Base-by-base conservation (phyloP, 495 filamentous ascomycete species). In the Physcia stellaris region DNA sequence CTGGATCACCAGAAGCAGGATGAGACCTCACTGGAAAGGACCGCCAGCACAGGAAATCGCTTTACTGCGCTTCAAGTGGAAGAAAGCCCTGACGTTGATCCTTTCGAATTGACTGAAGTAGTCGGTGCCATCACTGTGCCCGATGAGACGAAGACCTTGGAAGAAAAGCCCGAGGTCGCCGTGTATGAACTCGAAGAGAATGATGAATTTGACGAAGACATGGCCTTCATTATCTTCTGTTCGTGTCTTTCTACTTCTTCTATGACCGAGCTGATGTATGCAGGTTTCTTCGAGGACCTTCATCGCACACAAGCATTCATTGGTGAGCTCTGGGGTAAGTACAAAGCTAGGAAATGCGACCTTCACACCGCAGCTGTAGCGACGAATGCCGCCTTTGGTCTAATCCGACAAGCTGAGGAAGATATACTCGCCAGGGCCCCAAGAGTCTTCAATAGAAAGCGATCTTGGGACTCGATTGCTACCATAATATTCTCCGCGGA, bases 211-310 rank as follows among this genome's bases (percentile, higher is more conserved):
- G 40, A 43, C 16, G 26, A 27, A 11, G 43, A 46, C 5, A 21
- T 39, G 13, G 36, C 40, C 11, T 47, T 47, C 17, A 31, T 35
- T 5, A 36, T 47, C 4, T 47, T 30, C 30, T 47, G 45, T 42
- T 23, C 15, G 19, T 37, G 3, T 18, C 21, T 16, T 22, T n/a
- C 6, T 13, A 11, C 29, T 16, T 11, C 18, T 37, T 18, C 4
- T 18, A 20, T 27, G 22, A 18, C 23, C 5, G 37, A 18, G 20
- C 34, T 38, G 23, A 42, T 17, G 2, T 16, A 21, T 15, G 4
- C 37, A 42, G 40, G 40, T n/a, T 47, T 43, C 17, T 47, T 47
- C 24, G 45, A 47, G 34, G 45, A 47, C 27, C 35, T 40, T 29
- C 45, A 47, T 30, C 40, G 40, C 12, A 27, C 30, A 9, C 40